These are phyloP conservation scores for Hordeum vulgare DNA, from an alignment of 176 grass and related monocot genomes.

Conservation along the genomic window DNA sequence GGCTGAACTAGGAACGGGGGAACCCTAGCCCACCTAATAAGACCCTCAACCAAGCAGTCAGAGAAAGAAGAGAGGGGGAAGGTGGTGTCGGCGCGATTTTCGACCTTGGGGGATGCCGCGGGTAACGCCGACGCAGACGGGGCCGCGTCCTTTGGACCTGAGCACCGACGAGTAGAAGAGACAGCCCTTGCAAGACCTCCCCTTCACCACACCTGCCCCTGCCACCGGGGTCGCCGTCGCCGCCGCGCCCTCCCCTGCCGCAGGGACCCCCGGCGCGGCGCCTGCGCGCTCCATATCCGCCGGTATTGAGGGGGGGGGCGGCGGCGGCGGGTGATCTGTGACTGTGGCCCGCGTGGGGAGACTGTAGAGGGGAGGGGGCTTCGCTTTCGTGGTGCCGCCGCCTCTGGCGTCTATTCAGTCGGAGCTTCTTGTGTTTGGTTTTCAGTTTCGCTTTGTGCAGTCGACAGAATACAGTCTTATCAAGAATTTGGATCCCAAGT, in stretches of 20 bases:
- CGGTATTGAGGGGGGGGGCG: background rate
- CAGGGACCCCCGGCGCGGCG: slow-evolving; percentile 19
- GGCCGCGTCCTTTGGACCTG: slow-evolving; percentile 43
- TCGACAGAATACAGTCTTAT: background rate
- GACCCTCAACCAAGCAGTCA: background rate
- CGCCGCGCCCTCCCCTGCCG: background rate
- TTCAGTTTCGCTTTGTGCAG: background rate
- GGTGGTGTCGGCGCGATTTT: background rate
- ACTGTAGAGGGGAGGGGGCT: background rate
- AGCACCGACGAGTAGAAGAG: slow-evolving; percentile 85
- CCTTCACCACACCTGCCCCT: slow-evolving; percentile 25
- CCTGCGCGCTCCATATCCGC: slow-evolving; percentile 21
- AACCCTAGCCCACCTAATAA: slow-evolving; percentile 13
- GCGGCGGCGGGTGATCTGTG: background rate
- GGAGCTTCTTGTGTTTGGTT: background rate
- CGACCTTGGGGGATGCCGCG: slow-evolving; percentile 54
- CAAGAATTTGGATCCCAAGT: background rate
- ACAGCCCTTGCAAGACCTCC: slow-evolving; percentile 80
- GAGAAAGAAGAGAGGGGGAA: background rate
- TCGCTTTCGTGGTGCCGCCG: background rate
- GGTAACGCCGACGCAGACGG: slow-evolving; percentile 73
- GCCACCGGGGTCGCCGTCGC: background rate
- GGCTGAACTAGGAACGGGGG: background rate
- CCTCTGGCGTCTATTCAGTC: background rate
- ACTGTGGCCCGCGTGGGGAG: background rate